Percentiles rank a stretch among this genome's conserved stretches.
phyloP scores from a whole-genome alignment of 495 filamentous ascomycete species.

The Mycothermus thermophilus region DNA sequence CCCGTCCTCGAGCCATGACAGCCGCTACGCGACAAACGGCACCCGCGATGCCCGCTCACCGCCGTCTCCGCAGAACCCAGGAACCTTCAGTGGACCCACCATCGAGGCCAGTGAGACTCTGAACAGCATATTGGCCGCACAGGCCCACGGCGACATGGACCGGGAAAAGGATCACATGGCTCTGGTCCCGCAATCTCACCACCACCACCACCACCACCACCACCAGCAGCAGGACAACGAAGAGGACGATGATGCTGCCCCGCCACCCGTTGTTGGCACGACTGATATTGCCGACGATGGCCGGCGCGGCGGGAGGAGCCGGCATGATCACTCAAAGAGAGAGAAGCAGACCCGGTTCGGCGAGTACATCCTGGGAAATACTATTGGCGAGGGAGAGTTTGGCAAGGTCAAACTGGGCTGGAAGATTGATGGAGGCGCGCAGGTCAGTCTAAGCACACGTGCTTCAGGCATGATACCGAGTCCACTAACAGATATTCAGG shows the following conservation, averaged over 20 bases:
- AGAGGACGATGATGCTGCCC: slow-evolving; percentile 37
- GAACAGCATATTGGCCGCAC: slow-evolving; percentile 62
- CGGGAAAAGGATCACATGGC: slow-evolving; percentile 60
- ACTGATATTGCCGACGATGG: slow-evolving; percentile 48
- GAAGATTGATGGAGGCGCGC: slow-evolving; percentile 85
- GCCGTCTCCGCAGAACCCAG: too few relatives aligned
- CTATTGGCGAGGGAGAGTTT: slow-evolving; percentile 96
- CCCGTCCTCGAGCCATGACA: slow-evolving; percentile 25
- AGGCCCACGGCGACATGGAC: slow-evolving; percentile 64
- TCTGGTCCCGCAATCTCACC: too few relatives aligned
- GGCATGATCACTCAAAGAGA: slow-evolving; percentile 57
- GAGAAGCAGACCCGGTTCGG: slow-evolving; percentile 83
- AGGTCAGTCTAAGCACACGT: slow-evolving; percentile 30
- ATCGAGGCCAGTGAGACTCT: slow-evolving; percentile 59
- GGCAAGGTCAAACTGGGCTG: slow-evolving; percentile 99
- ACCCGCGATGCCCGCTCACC: slow-evolving; percentile 37
- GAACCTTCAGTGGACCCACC: slow-evolving; percentile 39
- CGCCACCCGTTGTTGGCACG: slow-evolving; percentile 38
- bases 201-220: too few relatives aligned
- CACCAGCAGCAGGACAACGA: slow-evolving; percentile 28
- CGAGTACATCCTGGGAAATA: slow-evolving; percentile 88
- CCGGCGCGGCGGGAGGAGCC: slow-evolving; percentile 49
- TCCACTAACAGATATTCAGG: slow-evolving; percentile 34
- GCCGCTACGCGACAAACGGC: slow-evolving; percentile 28
- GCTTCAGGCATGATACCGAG: neutral